Conservation (phyloP, 2,329 filamentous ascomycete species). For the Lanzia echinophila region DNA sequence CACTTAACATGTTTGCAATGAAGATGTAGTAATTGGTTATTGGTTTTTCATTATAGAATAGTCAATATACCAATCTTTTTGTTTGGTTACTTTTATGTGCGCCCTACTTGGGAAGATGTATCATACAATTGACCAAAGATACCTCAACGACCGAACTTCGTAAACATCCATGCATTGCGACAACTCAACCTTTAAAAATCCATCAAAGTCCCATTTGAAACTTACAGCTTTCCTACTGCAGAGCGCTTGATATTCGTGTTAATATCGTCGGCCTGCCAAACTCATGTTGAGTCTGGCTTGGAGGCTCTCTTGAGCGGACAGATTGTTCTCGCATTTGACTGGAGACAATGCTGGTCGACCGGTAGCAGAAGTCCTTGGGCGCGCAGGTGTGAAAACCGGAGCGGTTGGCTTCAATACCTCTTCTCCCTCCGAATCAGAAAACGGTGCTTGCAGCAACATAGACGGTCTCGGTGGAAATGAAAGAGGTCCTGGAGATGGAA, state of each 20-base stretch:
- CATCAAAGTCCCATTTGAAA: background rate
- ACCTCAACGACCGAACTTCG: too few relatives aligned
- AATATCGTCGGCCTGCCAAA: background rate
- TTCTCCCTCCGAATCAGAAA: background rate
- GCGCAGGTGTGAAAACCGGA: constrained; percentile 4
- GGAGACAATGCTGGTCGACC: constrained; percentile 12
- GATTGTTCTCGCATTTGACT: constrained; percentile 2
- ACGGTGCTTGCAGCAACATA: background rate
- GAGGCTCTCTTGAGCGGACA: constrained; percentile 4
- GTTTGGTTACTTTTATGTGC: too few relatives aligned
- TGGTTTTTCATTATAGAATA: too few relatives aligned
- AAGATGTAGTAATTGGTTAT: too few relatives aligned
- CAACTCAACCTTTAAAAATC: background rate
- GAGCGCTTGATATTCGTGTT: too few relatives aligned
- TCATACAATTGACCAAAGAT: too few relatives aligned
- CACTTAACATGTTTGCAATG: too few relatives aligned
- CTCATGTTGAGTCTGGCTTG: constrained; percentile 14
- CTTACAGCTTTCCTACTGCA: too few relatives aligned
- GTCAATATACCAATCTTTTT: too few relatives aligned
- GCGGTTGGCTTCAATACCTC: constrained; percentile 10
- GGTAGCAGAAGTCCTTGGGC: background rate
- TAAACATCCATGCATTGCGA: too few relatives aligned
- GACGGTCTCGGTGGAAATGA: background rate
- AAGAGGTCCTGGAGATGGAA: background rate
- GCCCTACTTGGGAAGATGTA: too few relatives aligned